Conservation (phyloP, 139 green algal genomes). For the Dunaliella primolecta region DNA sequence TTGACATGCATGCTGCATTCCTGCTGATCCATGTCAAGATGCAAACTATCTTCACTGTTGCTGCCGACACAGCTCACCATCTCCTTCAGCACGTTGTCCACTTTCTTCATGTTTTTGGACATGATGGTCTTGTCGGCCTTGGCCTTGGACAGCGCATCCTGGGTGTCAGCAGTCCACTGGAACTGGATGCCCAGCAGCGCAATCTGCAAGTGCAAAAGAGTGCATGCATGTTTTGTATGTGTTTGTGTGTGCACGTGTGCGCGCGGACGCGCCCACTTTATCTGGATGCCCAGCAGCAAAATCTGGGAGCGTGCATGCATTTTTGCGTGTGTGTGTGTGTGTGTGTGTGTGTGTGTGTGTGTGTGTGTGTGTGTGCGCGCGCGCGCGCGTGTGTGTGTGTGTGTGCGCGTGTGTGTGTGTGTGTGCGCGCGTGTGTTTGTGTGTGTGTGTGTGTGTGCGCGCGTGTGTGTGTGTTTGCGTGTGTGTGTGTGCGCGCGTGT, state of each 20-base stretch:
- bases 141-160: constrained; percentile 59
- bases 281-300: constrained; percentile 90
- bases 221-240: background rate
- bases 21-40: too few species aligned
- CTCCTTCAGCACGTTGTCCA: background rate
- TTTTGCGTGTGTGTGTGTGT: background rate
- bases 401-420: background rate
- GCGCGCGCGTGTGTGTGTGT: background rate
- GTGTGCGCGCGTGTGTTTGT: background rate
- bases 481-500: too few species aligned
- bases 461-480: too few species aligned
- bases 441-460: too few species aligned
- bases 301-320: constrained; percentile 44
- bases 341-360: background rate
- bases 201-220: constrained; percentile 42
- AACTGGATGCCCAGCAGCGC: constrained; percentile 93
- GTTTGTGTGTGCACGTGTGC: background rate
- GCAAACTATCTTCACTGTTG: too few species aligned
- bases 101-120: constrained; percentile 84
- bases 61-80: too few species aligned
- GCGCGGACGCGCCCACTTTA: constrained; percentile 97
- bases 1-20: too few species aligned
- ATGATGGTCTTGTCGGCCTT: constrained; percentile 88
- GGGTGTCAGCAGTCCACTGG: constrained; percentile 91
- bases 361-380: too few species aligned